These are phyloP conservation scores for Fraxinus nigra DNA, from an alignment of 305 asterid genomes.

Conservation along the genomic window DNA sequence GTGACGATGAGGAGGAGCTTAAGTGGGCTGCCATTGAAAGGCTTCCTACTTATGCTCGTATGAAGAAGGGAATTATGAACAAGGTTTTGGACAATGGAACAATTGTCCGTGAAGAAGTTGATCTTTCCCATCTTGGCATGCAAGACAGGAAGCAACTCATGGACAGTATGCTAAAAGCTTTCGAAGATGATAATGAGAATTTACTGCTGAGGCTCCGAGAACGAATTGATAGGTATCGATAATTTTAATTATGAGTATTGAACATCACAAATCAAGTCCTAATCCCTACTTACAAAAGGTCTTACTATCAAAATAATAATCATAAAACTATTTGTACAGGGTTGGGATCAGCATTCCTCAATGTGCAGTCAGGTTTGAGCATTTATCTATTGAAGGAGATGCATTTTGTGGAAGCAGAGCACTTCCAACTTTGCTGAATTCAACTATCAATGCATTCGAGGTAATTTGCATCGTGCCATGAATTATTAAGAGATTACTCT, in stretches of 20 bases:
- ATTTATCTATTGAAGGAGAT: slow-evolving; percentile 34
- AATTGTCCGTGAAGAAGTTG: slow-evolving; percentile 33
- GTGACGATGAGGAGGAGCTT: slow-evolving; percentile 46
- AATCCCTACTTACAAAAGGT: neutral
- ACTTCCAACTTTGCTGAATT: slow-evolving; percentile 36
- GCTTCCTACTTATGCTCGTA: slow-evolving; percentile 44
- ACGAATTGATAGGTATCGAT: slow-evolving; percentile 28
- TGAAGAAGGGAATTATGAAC: slow-evolving; percentile 36
- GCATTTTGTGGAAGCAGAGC: slow-evolving; percentile 35
- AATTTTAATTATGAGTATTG: neutral
- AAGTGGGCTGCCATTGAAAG: slow-evolving; percentile 48
- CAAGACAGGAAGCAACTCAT: slow-evolving; percentile 34
- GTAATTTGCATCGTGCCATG: slow-evolving; percentile 2
- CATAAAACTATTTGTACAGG: slow-evolving; percentile 15
- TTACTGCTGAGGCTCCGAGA: slow-evolving; percentile 29
- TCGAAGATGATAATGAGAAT: slow-evolving; percentile 34
- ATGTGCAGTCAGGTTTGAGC: slow-evolving; percentile 34
- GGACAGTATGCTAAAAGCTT: slow-evolving; percentile 28
- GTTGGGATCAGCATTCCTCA: slow-evolving; percentile 36
- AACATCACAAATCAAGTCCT: neutral
- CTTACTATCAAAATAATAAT: neutral
- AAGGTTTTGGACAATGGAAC: slow-evolving; percentile 36
- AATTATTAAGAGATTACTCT: neutral
- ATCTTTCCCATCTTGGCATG: slow-evolving; percentile 33
- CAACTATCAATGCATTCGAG: slow-evolving; percentile 34